phyloP scores from a whole-genome alignment of 495 filamentous ascomycete species.

The Cladorrhinum samala region DNA sequence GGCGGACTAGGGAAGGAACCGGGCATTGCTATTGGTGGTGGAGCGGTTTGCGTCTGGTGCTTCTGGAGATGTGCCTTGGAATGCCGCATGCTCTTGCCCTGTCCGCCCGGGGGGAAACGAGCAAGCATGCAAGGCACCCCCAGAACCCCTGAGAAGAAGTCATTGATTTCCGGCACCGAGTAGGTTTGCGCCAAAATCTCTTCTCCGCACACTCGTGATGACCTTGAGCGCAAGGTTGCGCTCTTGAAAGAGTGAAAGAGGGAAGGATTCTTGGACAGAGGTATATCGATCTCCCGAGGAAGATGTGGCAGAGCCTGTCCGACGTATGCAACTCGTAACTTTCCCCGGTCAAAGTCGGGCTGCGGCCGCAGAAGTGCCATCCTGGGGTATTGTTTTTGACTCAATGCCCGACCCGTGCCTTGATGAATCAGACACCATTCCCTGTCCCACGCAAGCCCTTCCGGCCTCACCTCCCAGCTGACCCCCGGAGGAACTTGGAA shows the following conservation, averaged over 20 bases:
- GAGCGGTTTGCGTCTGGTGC: slow-evolving; percentile 30
- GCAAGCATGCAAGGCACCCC: slow-evolving; percentile 75
- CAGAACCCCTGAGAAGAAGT: slow-evolving; percentile 67
- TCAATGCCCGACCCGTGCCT: slow-evolving; percentile 69
- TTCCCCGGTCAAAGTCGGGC: slow-evolving; percentile 54
- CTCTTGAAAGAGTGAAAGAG: slow-evolving; percentile 46
- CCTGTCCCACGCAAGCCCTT: slow-evolving; percentile 85
- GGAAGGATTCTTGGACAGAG: slow-evolving; percentile 53
- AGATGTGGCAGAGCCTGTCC: slow-evolving; percentile 28
- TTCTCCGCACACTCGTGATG: slow-evolving; percentile 75
- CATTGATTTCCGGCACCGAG: slow-evolving; percentile 52
- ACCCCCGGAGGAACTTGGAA: slow-evolving; percentile 59
- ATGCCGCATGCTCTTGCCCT: slow-evolving; percentile 51
- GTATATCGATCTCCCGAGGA: slow-evolving; percentile 51
- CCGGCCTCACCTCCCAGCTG: slow-evolving; percentile 66
- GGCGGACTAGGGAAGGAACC: slow-evolving; percentile 50
- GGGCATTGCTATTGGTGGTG: slow-evolving; percentile 33
- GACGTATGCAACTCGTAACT: slow-evolving; percentile 48
- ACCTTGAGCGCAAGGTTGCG: slow-evolving; percentile 23
- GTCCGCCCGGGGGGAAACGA: slow-evolving; percentile 61
- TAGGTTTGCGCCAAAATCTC: slow-evolving; percentile 63
- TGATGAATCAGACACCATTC: slow-evolving; percentile 91
- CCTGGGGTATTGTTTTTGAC: slow-evolving; percentile 72
- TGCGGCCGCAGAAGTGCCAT: slow-evolving; percentile 74
- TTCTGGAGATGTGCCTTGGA: slow-evolving; percentile 59